phyloP scores from a whole-genome alignment of 768 basidiomycete species.

The Botryobasidium botryosum region DNA sequence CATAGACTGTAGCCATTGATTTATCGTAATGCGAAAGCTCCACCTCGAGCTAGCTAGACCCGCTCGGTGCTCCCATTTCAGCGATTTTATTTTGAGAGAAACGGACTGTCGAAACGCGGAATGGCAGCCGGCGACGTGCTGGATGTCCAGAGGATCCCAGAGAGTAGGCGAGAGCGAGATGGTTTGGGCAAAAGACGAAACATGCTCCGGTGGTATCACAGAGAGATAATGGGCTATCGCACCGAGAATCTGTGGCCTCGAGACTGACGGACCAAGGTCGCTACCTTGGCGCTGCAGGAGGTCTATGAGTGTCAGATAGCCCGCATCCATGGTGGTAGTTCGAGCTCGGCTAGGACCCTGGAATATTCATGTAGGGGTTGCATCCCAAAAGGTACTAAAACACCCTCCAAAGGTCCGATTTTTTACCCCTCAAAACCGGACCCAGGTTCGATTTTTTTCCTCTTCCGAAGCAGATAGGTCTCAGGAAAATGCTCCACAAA shows the following conservation, averaged over 20 bases:
- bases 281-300: constrained; percentile 4
- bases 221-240: constrained; percentile 8
- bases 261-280: too few species aligned
- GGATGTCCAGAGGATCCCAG: background rate
- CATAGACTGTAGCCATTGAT: constrained; percentile 2
- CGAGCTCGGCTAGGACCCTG: too few species aligned
- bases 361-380: too few species aligned
- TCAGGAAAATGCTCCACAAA: too few species aligned
- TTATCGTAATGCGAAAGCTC: background rate
- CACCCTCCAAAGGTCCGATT: too few species aligned
- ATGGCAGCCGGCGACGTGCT: background rate
- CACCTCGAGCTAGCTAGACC: background rate
- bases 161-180: constrained; percentile 3
- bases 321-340: constrained; percentile 1
- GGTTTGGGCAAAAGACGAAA: constrained; percentile 5
- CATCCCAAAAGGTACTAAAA: too few species aligned
- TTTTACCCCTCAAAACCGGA: too few species aligned
- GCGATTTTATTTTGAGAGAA: background rate
- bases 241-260: background rate
- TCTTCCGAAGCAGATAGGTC: too few species aligned
- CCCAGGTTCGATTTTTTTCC: too few species aligned
- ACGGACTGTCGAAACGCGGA: constrained; percentile 6
- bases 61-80: background rate
- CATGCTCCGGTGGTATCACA: constrained; percentile 1
- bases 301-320: constrained; percentile 6